A percentile compares a stretch with the other conserved stretches of the same genome.
These are phyloP conservation scores for Ascocoryne sarcoides DNA, from an alignment of 2,329 filamentous ascomycete species.

Conservation along the genomic window DNA sequence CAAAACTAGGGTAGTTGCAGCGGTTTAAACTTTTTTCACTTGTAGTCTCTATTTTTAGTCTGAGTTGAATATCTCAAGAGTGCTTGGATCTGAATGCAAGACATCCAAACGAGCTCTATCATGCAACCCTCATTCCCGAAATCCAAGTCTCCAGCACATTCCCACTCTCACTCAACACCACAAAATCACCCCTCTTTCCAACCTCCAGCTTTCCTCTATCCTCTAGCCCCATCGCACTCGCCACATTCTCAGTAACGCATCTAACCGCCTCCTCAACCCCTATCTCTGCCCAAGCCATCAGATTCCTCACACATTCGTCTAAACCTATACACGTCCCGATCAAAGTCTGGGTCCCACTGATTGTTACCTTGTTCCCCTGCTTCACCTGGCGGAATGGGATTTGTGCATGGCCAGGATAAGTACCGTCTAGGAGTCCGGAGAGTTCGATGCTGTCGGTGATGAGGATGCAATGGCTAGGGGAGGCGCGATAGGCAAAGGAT, in stretches of 20 bases:
- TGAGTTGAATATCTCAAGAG: no score
- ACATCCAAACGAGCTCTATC: no score
- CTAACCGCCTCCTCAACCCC: slow-evolving; percentile 19
- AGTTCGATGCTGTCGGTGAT: slow-evolving; percentile 48
- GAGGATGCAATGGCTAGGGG: slow-evolving; percentile 39
- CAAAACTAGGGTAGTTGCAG: no score
- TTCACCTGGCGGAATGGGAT: slow-evolving; percentile 42
- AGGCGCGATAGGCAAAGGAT: slow-evolving; percentile 38
- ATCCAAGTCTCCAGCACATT: slow-evolving; percentile 15
- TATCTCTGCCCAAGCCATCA: slow-evolving; percentile 22
- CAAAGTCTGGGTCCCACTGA: slow-evolving; percentile 43
- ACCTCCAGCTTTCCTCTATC: slow-evolving; percentile 21
- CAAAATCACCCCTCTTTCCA: slow-evolving; percentile 23
- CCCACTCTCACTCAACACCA: slow-evolving; percentile 18
- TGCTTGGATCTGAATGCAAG: no score
- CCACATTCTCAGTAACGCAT: slow-evolving; percentile 26
- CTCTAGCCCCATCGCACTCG: slow-evolving; percentile 16
- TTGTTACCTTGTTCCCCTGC: slow-evolving; percentile 38
- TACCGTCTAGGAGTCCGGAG: slow-evolving; percentile 41
- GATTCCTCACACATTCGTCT: slow-evolving; percentile 39
- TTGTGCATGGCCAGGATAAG: slow-evolving; percentile 42
- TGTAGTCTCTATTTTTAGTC: no score
- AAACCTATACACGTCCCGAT: slow-evolving; percentile 44
- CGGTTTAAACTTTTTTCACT: no score
- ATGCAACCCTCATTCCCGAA: not conserved